Base-by-base conservation (phyloP, 257 asterid genomes). In the Henckelia pumila region DNA sequence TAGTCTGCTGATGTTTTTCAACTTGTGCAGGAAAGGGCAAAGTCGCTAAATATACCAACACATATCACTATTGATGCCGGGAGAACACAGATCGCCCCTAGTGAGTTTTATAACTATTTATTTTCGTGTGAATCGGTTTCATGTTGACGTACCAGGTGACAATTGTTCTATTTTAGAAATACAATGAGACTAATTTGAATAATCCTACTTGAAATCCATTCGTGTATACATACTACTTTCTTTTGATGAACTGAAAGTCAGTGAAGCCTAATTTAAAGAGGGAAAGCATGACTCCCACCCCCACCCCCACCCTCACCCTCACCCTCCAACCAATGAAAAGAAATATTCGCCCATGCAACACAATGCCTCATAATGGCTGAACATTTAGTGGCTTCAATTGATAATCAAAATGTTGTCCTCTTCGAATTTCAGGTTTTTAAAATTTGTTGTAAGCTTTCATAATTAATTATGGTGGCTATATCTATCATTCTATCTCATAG, bases 31-130 rank as follows among this genome's bases (percentile, higher is more conserved):
- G 95, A 84, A 73, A 85, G 79, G 75, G 95, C 99, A 7, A 88
- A 93, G 55, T 82, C 91, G 52, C 86, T 88, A 33, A 82, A 82
- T 73, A 40, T 93, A 59, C 97, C 95, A 33, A 88, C 92, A 21
- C 99, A 93, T 72, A 56, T 90, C 53, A 86, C 95, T 61, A 79
- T 88, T 71, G 99, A 93, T 83, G 97, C 99, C 5, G 99, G 99
- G 70, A 85, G 92, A 82, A 93, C 99, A 67, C 99, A 90, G 81
- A 93, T 93, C 73, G 97, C 95, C 67, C 97, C 99, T 66, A 84
- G 99, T 93, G 74, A 88, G 98, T 86, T 77, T 16, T 61, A 23
- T 1, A 25, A 3, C 30, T 60, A 14, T 23, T 56, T 61, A 6
- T 28, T 58, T 74, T 69, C 56, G 35, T n/a, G n/a, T 57, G 29